Evolutionary conservation across 805 yeast genomes (phyloP).

Genomic region (Pichia deserticola): DNA sequence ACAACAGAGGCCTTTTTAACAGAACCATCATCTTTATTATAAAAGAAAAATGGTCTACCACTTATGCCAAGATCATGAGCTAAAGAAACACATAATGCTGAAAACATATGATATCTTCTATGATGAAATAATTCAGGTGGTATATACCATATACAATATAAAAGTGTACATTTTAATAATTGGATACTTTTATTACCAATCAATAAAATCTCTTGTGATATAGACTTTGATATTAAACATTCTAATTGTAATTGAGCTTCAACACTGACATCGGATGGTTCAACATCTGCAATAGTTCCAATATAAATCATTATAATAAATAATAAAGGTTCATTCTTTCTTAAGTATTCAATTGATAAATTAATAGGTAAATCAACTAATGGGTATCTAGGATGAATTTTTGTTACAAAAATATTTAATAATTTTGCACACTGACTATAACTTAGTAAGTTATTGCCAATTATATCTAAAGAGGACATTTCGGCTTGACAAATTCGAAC

Average conservation of each 20-base stretch:
- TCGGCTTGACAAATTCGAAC: slow-evolving; percentile 25
- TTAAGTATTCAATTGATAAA: slow-evolving; percentile 39
- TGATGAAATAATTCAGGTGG: slow-evolving; percentile 76
- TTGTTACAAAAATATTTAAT: slow-evolving; percentile 40
- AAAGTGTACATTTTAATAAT: slow-evolving; percentile 51
- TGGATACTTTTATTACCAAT: slow-evolving; percentile 67
- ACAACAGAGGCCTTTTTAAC: slow-evolving; percentile 32
- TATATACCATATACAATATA: slow-evolving; percentile 73
- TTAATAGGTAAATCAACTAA: slow-evolving; percentile 46
- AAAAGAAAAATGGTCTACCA: slow-evolving; percentile 40
- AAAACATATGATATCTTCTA: slow-evolving; percentile 67
- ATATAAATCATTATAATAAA: slow-evolving; percentile 60
- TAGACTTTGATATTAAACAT: slow-evolving; percentile 41
- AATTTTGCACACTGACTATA: slow-evolving; percentile 52
- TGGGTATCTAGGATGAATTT: slow-evolving; percentile 45
- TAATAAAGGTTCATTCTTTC: slow-evolving; percentile 48
- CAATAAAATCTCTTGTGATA: slow-evolving; percentile 54
- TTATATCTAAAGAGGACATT: slow-evolving; percentile 35
- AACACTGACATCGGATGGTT: slow-evolving; percentile 22
- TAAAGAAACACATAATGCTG: slow-evolving; percentile 56
- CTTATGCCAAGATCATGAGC: slow-evolving; percentile 72
- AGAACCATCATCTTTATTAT: slow-evolving; percentile 33
- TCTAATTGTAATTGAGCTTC: slow-evolving; percentile 44
- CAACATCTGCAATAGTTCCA: slow-evolving; percentile 37
- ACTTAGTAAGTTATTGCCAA: slow-evolving; percentile 51